These are phyloP conservation scores for Phytophthora melonis DNA, from an alignment of 352 stramenopile genomes.

Conservation along the genomic window DNA sequence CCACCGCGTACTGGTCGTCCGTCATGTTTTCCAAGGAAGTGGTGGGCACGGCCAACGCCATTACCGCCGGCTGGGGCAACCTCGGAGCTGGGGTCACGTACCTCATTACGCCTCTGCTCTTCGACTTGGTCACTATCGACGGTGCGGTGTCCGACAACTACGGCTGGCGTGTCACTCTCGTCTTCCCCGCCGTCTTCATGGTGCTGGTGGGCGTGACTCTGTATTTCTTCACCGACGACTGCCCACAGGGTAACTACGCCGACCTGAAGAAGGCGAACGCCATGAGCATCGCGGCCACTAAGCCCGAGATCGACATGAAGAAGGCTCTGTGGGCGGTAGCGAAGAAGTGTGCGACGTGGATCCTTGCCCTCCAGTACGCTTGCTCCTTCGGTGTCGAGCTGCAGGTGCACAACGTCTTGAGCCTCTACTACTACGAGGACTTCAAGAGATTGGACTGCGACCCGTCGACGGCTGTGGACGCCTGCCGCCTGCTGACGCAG, in stretches of 20 bases:
- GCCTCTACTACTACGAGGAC: constrained; percentile 89
- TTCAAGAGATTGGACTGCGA: constrained; percentile 69
- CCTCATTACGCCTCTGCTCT: constrained; percentile 87
- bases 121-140: constrained; percentile 81
- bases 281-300: constrained; percentile 18
- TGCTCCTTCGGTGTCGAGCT: constrained; percentile 95
- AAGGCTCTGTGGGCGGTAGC: constrained; percentile 32
- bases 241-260: constrained; percentile 53
- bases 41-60: constrained; percentile 35
- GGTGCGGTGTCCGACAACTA: constrained; percentile 45
- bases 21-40: constrained; percentile 35
- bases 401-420: constrained; percentile 94
- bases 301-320: constrained; percentile 48
- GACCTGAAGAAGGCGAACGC: constrained; percentile 54
- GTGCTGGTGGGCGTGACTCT: constrained; percentile 68
- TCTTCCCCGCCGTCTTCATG: constrained; percentile 89
- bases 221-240: constrained; percentile 34
- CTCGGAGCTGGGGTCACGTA: constrained; percentile 89
- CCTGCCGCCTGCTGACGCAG: constrained; percentile 30
- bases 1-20: constrained; percentile 32
- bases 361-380: constrained; percentile 93
- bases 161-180: constrained; percentile 57
- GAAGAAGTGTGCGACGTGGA: constrained; percentile 75
- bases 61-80: constrained; percentile 93
- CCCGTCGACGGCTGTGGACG: constrained; percentile 16